A percentile compares a stretch with the other conserved stretches of the same genome.
phyloP scores from a whole-genome alignment of 1,284 basidiomycete species.

The Puccinia coronata region DNA sequence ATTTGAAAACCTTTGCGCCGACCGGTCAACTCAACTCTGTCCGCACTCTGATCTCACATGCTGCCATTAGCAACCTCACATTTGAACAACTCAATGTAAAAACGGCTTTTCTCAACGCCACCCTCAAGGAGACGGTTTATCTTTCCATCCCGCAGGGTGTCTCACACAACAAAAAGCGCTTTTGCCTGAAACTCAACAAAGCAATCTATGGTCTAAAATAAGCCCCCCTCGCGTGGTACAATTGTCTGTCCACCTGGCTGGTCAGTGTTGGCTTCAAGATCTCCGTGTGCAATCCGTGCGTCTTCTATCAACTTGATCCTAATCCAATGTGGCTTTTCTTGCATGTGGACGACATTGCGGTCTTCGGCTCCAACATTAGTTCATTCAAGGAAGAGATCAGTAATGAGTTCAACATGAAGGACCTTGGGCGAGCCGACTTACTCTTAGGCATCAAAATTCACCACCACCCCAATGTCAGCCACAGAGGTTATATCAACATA shows the following conservation, averaged over 20 bases:
- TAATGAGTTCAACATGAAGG: too few relatives aligned
- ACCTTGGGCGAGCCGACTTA: too few relatives aligned
- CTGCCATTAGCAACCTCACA: background rate
- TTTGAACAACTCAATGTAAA: background rate
- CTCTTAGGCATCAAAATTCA: too few relatives aligned
- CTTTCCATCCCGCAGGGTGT: background rate
- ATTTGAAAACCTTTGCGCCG: too few relatives aligned
- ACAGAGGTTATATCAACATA: too few relatives aligned
- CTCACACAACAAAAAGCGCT: background rate
- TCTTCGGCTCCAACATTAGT: too few relatives aligned
- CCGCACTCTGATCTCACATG: background rate
- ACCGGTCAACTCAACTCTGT: background rate
- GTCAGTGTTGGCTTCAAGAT: background rate
- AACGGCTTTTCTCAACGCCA: background rate
- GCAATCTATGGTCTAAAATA: conserved; percentile 28
- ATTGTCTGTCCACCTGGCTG: background rate
- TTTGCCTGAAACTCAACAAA: conserved; percentile 9
- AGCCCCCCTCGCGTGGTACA: conserved; percentile 18
- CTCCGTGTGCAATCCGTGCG: background rate
- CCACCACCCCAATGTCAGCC: too few relatives aligned
- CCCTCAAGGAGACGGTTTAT: background rate
- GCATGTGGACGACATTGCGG: background rate
- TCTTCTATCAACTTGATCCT: background rate
- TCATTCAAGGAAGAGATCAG: too few relatives aligned
- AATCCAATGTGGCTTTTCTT: background rate